phyloP scores from a whole-genome alignment of 805 yeast species.

The Komagataella phaffii region DNA sequence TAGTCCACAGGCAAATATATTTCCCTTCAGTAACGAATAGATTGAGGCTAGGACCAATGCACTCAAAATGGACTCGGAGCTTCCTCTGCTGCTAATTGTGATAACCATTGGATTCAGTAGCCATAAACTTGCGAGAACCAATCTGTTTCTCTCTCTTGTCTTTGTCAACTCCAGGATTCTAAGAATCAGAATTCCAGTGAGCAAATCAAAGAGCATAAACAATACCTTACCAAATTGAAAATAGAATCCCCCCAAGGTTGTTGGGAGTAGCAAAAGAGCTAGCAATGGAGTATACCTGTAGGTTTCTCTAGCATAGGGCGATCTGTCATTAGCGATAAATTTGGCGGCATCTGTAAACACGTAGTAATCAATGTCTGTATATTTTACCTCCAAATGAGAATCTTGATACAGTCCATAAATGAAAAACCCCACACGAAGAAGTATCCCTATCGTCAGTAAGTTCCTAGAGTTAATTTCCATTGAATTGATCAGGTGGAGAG shows the following conservation, averaged over 20 bases:
- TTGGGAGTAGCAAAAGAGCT: slow-evolving; percentile 74
- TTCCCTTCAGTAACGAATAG: slow-evolving; percentile 25
- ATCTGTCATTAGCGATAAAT: slow-evolving; percentile 38
- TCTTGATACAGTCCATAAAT: slow-evolving; percentile 83
- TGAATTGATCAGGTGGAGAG: background rate
- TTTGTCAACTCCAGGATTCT: slow-evolving; percentile 18
- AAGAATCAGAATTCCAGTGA: slow-evolving; percentile 60
- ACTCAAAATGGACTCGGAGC: slow-evolving; percentile 81
- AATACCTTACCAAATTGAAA: slow-evolving; percentile 67
- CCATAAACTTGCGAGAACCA: slow-evolving; percentile 43
- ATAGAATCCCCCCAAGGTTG: slow-evolving; percentile 25
- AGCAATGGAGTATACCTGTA: slow-evolving; percentile 88
- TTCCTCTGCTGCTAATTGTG: slow-evolving; percentile 86
- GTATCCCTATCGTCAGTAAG: slow-evolving; percentile 7
- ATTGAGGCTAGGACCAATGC: slow-evolving; percentile 55
- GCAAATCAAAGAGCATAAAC: slow-evolving; percentile 65
- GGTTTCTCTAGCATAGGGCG: slow-evolving; percentile 80
- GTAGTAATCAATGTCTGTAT: slow-evolving; percentile 88
- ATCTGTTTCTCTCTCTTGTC: slow-evolving; percentile 6
- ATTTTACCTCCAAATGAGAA: slow-evolving; percentile 59
- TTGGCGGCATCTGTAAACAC: slow-evolving; percentile 90
- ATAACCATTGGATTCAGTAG: slow-evolving; percentile 89
- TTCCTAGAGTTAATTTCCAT: background rate
- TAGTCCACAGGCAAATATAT: slow-evolving; percentile 25
- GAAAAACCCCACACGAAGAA: slow-evolving; percentile 49